Percentiles rank a stretch among this genome's conserved stretches.
These are phyloP conservation scores for Alternaria metachromatica DNA, from an alignment of 2,329 filamentous ascomycete species.

Conservation along the genomic window DNA sequence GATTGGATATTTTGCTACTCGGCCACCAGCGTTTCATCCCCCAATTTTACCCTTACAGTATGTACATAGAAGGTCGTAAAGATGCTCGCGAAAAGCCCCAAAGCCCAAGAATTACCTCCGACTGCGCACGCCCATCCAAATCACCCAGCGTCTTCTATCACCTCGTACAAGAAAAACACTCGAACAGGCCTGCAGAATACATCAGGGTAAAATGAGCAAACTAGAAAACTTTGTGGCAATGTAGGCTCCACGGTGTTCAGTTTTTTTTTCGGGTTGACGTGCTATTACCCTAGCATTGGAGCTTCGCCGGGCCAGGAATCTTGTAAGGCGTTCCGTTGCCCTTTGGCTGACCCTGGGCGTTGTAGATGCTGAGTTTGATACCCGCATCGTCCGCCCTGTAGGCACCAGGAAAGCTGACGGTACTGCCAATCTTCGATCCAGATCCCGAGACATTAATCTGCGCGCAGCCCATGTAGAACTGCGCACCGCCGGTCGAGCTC, in stretches of 20 bases:
- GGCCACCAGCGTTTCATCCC: not conserved
- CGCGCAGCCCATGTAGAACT: conserved; percentile 52
- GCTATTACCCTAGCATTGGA: conserved; percentile 53
- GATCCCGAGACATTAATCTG: conserved; percentile 44
- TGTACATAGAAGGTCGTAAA: not conserved
- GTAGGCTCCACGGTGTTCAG: not conserved
- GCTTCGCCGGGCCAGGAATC: conserved; percentile 58
- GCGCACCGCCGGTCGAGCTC: conserved; percentile 43
- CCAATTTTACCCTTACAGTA: not conserved
- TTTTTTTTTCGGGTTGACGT: not conserved
- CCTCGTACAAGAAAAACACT: not conserved
- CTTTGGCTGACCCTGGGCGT: conserved; percentile 24
- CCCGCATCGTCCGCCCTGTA: conserved; percentile 40
- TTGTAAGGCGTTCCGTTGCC: conserved; percentile 51
- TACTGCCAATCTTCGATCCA: conserved; percentile 24
- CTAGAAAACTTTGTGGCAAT: not conserved
- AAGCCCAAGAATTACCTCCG: not conserved
- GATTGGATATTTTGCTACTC: not conserved
- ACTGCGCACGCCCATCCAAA: not conserved
- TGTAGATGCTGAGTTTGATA: conserved; percentile 42
- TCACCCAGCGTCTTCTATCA: not conserved
- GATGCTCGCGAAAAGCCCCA: not conserved
- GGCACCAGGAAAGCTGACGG: conserved; percentile 47
- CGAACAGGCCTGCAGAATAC: not conserved
- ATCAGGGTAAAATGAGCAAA: not conserved